These are phyloP conservation scores for Acanthamoeba rhysodes DNA, from an alignment of 208 protist genomes.

Conservation along the genomic window DNA sequence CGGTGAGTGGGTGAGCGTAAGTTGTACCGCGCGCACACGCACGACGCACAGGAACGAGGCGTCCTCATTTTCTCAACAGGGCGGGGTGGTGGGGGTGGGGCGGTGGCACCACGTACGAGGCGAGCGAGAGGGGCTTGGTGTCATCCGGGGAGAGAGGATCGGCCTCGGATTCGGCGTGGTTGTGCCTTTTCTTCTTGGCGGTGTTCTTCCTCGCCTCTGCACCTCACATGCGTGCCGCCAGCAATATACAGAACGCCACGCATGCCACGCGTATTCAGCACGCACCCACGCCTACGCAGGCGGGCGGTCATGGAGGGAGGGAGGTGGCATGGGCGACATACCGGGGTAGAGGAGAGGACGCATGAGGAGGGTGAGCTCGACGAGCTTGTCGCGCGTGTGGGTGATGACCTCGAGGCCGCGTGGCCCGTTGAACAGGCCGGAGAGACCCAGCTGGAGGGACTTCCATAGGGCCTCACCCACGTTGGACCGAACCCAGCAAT, in stretches of 20 bases:
- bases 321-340: not conserved
- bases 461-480: not conserved
- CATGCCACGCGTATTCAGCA: no score
- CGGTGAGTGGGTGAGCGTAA: no score
- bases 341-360: constrained; percentile 9
- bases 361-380: constrained; percentile 11
- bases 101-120: no score
- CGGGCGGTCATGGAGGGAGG: no score
- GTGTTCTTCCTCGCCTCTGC: not conserved
- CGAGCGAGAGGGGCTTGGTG: no score
- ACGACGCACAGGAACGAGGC: no score
- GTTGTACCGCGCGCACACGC: no score
- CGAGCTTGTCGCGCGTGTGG: not conserved
- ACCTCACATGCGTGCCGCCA: not conserved
- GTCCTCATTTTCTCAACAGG: no score
- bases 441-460: constrained; percentile 4
- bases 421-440: constrained; percentile 32
- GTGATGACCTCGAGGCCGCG: constrained; percentile 9
- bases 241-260: not conserved
- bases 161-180: not conserved
- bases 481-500: constrained; percentile 29
- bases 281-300: no score
- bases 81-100: no score
- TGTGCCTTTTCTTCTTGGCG: not conserved
- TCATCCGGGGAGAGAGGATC: not conserved